phyloP scores from a whole-genome alignment of 2,329 filamentous ascomycete species.

The Sporothrix phasma region DNA sequence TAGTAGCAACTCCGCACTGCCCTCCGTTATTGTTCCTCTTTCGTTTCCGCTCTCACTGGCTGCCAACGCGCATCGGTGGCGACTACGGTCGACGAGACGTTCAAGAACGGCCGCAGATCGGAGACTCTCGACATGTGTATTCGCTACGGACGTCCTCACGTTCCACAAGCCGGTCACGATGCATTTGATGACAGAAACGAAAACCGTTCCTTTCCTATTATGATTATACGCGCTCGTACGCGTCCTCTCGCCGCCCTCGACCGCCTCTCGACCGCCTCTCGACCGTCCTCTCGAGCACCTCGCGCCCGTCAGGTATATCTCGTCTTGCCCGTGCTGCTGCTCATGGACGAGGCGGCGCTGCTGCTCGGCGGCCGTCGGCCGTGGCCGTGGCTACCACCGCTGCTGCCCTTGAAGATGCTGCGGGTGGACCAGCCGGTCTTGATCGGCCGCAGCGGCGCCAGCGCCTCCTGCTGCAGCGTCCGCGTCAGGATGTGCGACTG shows the following conservation, averaged over 20 bases:
- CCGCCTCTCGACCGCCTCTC: too few species aligned
- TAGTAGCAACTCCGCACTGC: too few species aligned
- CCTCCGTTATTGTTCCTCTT: neutral
- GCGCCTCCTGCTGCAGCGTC: slow-evolving; percentile 17
- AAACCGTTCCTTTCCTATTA: too few species aligned
- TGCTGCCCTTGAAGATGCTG: slow-evolving; percentile 14
- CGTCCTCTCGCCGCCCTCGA: too few species aligned
- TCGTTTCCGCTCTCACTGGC: neutral
- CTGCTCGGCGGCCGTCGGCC: slow-evolving; percentile 15
- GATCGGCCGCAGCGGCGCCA: slow-evolving; percentile 10
- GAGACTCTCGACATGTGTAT: too few species aligned
- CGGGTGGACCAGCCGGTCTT: slow-evolving; percentile 15
- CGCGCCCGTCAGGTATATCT: neutral
- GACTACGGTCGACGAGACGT: too few species aligned
- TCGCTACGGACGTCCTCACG: too few species aligned
- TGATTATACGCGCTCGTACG: neutral
- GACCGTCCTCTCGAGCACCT: too few species aligned
- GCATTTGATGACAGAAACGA: too few species aligned
- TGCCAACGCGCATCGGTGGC: too few species aligned
- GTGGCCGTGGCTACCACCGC: neutral
- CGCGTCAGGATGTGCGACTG: slow-evolving; percentile 18
- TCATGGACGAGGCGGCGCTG: slow-evolving; percentile 14
- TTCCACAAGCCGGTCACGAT: too few species aligned
- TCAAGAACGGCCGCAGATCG: too few species aligned
- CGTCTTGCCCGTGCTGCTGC: slow-evolving; percentile 16